Conservation (phyloP, 1,139 yeast genomes). For the Debaryomyces psychrophilus region DNA sequence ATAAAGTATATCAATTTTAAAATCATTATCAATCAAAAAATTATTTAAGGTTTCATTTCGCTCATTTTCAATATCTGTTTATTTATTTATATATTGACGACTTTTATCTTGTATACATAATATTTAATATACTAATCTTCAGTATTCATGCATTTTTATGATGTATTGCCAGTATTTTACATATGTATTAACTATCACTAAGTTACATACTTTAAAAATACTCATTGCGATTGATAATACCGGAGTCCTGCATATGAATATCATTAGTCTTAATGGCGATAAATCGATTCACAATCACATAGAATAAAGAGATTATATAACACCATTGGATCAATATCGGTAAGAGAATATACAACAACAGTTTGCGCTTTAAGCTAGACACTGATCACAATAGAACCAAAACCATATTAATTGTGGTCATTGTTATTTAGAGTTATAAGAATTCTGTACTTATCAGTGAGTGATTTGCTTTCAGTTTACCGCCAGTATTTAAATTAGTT, state of each 20-base stretch:
- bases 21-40: neutral
- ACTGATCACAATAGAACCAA: neutral
- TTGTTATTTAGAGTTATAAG: neutral
- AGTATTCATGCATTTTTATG: neutral
- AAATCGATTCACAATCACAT: conserved; percentile 8
- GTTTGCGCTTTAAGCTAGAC: neutral
- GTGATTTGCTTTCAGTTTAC: conserved; percentile 7
- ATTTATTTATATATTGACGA: conserved; percentile 6
- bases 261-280: conserved; percentile 7
- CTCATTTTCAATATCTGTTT: conserved; percentile 1
- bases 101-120: conserved; percentile 7
- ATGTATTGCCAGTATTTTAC: neutral
- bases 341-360: neutral
- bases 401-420: neutral
- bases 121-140: conserved; percentile 7
- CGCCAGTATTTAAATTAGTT: neutral
- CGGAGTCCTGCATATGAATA: conserved; percentile 1
- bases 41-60: neutral
- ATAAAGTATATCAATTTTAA: neutral
- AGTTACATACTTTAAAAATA: too few species aligned
- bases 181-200: neutral
- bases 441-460: neutral
- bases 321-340: conserved; percentile 1
- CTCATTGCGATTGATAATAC: neutral
- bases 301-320: neutral